Conservation (phyloP, 257 asterid species). For the Plantago elongata region DNA sequence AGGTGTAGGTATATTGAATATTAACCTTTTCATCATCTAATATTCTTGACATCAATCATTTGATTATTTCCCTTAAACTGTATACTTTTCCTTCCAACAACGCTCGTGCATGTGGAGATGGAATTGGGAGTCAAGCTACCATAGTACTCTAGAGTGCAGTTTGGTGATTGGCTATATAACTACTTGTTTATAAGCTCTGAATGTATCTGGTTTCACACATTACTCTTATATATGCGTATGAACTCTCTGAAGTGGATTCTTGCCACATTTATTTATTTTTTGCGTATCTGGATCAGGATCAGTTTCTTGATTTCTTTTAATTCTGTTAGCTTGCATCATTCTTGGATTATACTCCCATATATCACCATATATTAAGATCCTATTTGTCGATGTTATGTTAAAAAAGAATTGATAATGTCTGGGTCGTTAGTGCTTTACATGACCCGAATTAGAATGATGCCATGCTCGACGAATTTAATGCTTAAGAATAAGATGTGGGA, state of each 20-base stretch:
- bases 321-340: no score
- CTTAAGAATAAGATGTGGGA: no score
- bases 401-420: no score
- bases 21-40: no score
- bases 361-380: no score
- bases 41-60: not conserved
- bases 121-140: not conserved
- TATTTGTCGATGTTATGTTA: no score
- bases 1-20: slow-evolving; percentile 31
- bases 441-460: no score
- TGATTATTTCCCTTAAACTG: not conserved
- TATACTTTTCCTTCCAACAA: not conserved
- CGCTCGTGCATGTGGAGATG: not conserved
- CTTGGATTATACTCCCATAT: no score
- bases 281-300: not conserved
- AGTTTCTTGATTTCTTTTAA: not conserved
- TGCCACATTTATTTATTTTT: not conserved
- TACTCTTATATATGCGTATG: not conserved
- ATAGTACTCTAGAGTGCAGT: not conserved
- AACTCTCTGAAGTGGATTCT: not conserved
- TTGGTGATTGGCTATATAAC: not conserved
- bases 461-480: no score
- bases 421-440: no score
- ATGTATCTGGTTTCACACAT: not conserved
- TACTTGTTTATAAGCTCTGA: not conserved